Conservation (phyloP, 306 rosid species). For the Calophaca sinica region DNA sequence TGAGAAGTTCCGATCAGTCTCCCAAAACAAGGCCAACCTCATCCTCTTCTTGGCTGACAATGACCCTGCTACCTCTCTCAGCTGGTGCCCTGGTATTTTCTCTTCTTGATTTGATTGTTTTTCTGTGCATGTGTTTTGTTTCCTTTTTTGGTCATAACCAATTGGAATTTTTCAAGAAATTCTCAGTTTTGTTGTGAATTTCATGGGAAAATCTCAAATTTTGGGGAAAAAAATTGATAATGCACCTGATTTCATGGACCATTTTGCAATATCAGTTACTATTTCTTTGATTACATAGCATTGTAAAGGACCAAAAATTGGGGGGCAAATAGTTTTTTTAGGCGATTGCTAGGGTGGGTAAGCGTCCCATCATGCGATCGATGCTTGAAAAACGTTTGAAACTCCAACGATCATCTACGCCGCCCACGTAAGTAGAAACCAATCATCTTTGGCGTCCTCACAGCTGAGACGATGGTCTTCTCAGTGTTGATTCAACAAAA, state of each 20-base stretch:
- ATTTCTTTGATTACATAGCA: neutral
- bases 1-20: conserved; percentile 71
- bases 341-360: too few relatives aligned
- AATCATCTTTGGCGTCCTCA: too few relatives aligned
- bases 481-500: too few relatives aligned
- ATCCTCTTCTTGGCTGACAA: conserved; percentile 87
- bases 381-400: too few relatives aligned
- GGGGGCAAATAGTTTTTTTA: too few relatives aligned
- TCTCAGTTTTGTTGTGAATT: conserved; percentile 2
- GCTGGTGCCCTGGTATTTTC: conserved; percentile 87
- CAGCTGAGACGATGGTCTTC: too few relatives aligned
- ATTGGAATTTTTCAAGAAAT: neutral
- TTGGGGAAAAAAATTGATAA: neutral
- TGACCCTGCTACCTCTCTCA: conserved; percentile 81
- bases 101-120: neutral
- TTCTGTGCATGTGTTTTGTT: neutral
- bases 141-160: neutral
- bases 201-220: neutral
- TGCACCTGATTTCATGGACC: neutral
- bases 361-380: too few relatives aligned
- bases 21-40: conserved; percentile 65
- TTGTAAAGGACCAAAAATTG: too few relatives aligned
- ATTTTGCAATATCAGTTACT: neutral
- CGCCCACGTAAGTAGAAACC: too few relatives aligned
- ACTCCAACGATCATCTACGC: too few relatives aligned